These are phyloP conservation scores for Botrytis sinoallii DNA, from an alignment of 2,329 filamentous ascomycete species.

Conservation along the genomic window DNA sequence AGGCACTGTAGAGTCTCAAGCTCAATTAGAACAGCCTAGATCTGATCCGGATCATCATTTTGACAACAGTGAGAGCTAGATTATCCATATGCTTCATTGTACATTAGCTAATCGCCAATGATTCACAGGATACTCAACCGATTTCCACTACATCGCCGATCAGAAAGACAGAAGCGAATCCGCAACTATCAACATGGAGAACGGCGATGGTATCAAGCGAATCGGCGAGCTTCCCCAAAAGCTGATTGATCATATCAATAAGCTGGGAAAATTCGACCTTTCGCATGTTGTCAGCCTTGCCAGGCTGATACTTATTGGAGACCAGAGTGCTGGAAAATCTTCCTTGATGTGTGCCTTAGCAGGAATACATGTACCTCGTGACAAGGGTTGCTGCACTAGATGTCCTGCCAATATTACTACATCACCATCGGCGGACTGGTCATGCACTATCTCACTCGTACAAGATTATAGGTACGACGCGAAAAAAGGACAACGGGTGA, in stretches of 20 bases:
- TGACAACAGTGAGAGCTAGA: too few relatives aligned
- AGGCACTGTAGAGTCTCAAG: too few relatives aligned
- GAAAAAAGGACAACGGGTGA: too few relatives aligned
- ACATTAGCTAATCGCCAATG: too few relatives aligned
- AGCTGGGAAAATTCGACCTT: conserved; percentile 70
- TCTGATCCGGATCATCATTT: too few relatives aligned
- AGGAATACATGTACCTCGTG: conserved; percentile 69
- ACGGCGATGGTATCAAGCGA: not conserved
- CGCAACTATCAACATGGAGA: too few relatives aligned
- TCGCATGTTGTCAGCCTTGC: conserved; percentile 66
- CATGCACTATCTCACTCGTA: conserved; percentile 60
- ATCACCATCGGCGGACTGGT: conserved; percentile 59
- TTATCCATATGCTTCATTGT: too few relatives aligned
- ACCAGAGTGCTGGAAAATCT: conserved; percentile 82
- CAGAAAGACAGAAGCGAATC: too few relatives aligned
- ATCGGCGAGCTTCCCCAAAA: conserved; percentile 56
- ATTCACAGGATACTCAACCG: too few relatives aligned
- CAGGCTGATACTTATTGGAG: conserved; percentile 78
- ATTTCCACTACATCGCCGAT: too few relatives aligned
- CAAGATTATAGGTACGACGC: too few relatives aligned
- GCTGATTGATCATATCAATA: conserved; percentile 62
- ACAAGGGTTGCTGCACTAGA: conserved; percentile 70
- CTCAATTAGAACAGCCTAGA: too few relatives aligned
- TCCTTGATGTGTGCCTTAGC: conserved; percentile 61
- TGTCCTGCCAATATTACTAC: conserved; percentile 76